Percentiles rank a stretch among this genome's conserved stretches.
phyloP scores from a whole-genome alignment of 371 early-diverging fungal genomes.

The Mortierella sp. region DNA sequence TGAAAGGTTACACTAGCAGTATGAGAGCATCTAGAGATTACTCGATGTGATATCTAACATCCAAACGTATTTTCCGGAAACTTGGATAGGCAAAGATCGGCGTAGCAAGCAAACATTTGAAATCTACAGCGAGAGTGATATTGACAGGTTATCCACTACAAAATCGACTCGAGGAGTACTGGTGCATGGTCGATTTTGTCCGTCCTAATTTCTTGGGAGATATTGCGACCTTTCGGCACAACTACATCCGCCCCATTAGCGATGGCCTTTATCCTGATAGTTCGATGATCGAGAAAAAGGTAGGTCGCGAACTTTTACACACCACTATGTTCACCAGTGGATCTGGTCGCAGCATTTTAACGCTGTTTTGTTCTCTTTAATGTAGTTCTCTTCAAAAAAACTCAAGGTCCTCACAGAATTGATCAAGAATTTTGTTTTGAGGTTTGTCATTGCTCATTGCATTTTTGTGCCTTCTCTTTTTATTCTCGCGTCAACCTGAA shows the following conservation, averaged over 20 bases:
- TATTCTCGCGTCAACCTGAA: neutral
- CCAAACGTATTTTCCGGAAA: neutral
- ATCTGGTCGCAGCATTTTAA: neutral
- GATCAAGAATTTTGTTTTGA: slow-evolving; percentile 66
- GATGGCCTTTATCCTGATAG: slow-evolving; percentile 76
- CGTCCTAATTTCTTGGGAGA: slow-evolving; percentile 73
- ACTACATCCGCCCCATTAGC: slow-evolving; percentile 76
- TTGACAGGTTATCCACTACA: slow-evolving; percentile 93
- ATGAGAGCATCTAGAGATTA: neutral
- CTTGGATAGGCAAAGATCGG: slow-evolving; percentile 32
- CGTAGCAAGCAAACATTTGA: slow-evolving; percentile 56
- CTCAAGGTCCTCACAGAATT: slow-evolving; percentile 64
- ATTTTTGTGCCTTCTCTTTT: too few relatives aligned
- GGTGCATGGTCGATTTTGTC: slow-evolving; percentile 81
- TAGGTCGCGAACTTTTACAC: slow-evolving; percentile 15
- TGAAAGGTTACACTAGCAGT: neutral
- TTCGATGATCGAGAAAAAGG: slow-evolving; percentile 56
- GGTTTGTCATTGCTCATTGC: slow-evolving; percentile 11
- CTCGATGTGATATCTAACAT: neutral
- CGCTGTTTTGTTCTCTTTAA: neutral
- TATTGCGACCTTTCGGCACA: slow-evolving; percentile 64
- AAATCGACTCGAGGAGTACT: slow-evolving; percentile 80
- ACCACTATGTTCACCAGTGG: too few relatives aligned
- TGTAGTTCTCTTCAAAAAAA: slow-evolving; percentile 50
- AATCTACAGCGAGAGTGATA: slow-evolving; percentile 76